These are phyloP conservation scores for Termitomyces sp. DNA, from an alignment of 768 basidiomycete species.

Conservation along the genomic window DNA sequence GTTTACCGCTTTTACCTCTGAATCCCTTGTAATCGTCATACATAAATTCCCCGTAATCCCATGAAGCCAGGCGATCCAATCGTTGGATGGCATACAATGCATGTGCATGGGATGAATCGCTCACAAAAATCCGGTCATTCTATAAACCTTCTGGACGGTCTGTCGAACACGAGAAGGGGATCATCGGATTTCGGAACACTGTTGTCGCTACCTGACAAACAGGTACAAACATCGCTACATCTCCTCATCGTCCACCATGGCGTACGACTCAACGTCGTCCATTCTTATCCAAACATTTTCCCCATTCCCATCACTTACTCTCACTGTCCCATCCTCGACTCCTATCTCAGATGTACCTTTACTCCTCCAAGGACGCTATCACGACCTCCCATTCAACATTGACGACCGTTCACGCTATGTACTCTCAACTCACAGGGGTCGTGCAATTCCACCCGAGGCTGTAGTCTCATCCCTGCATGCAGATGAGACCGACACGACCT, in stretches of 20 bases:
- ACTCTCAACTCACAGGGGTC: conserved; percentile 37
- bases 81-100: too few species aligned
- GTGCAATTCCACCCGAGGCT: conserved; percentile 22
- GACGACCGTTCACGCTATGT: conserved; percentile 24
- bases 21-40: too few species aligned
- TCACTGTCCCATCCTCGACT: conserved; percentile 27
- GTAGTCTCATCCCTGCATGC: conserved; percentile 24
- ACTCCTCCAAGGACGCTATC: conserved; percentile 31
- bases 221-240: not conserved
- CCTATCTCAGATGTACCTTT: conserved; percentile 26
- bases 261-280: conserved; percentile 22
- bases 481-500: conserved; percentile 11
- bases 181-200: too few species aligned
- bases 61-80: too few species aligned
- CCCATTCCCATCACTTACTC: conserved; percentile 33
- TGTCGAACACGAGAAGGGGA: too few species aligned
- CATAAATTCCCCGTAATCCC: too few species aligned
- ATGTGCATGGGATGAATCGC: too few species aligned
- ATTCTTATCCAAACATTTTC: conserved; percentile 38
- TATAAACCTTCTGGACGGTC: too few species aligned
- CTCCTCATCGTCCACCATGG: conserved; percentile 11
- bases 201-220: not conserved
- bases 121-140: not conserved
- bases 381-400: conserved; percentile 29
- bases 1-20: too few species aligned